These are phyloP conservation scores for Waltergamsia citrina DNA, from an alignment of 2,329 filamentous ascomycete genomes.

Conservation along the genomic window DNA sequence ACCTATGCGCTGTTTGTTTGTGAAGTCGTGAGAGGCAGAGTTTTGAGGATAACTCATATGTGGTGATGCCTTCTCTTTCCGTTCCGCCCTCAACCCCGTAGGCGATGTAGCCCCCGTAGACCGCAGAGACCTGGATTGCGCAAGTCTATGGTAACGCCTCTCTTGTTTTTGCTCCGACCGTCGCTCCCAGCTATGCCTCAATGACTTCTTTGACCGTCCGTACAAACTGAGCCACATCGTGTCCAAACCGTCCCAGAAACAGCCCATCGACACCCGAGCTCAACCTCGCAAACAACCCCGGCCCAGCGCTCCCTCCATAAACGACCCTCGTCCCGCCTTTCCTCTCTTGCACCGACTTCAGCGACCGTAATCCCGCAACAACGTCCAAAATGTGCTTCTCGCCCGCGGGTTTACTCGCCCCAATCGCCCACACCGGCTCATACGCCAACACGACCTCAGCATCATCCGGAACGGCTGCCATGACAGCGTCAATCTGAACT, in stretches of 20 bases:
- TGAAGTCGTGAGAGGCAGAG: no score
- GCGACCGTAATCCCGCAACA: slow-evolving; percentile 49
- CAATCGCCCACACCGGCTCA: slow-evolving; percentile 86
- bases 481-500: slow-evolving; percentile 52
- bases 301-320: slow-evolving; percentile 77
- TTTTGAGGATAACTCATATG: no score
- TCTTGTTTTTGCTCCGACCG: not conserved
- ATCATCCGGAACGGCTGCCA: slow-evolving; percentile 47
- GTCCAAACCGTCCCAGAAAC: slow-evolving; percentile 74
- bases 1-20: no score
- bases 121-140: no score
- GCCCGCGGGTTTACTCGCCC: slow-evolving; percentile 60
- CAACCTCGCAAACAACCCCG: slow-evolving; percentile 62
- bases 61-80: no score
- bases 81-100: no score
- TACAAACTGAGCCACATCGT: slow-evolving; percentile 62
- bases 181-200: not conserved
- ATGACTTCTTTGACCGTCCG: slow-evolving; percentile 63
- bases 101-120: no score
- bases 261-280: slow-evolving; percentile 66
- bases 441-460: slow-evolving; percentile 72
- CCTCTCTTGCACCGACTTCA: slow-evolving; percentile 40
- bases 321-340: slow-evolving; percentile 57
- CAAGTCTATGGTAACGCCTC: no score
- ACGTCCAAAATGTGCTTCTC: slow-evolving; percentile 66